Base-by-base conservation (phyloP, 2,329 filamentous ascomycete genomes). In the Pyricularia pennisetigena region DNA sequence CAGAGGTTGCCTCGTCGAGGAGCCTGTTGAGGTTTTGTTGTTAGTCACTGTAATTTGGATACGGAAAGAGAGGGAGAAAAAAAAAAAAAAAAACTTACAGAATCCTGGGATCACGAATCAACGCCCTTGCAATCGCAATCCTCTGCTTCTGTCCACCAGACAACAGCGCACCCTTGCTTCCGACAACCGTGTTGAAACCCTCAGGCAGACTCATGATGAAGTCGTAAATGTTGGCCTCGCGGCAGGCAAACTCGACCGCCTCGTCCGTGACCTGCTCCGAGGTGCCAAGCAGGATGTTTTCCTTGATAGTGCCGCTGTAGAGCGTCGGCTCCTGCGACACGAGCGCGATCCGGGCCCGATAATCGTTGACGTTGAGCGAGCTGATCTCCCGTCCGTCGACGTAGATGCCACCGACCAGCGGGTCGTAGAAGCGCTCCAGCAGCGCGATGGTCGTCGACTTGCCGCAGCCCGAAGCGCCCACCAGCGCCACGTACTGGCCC, bases 321-420 rank as follows among this genome's bases (percentile, higher is more conserved):
- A 98, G 80, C 0, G 94, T 97, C 0, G 94, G 94, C 76, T 98
- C 95, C 76, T 98, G 95, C 41, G 90, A 93, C 16, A 99, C 94
- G 10, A 99, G 88, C 0, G 94, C 90, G 71, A 98, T 86, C 76
- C 89, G 87, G 23, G 85, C 88, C 67, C 95, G 90, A 80, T 97
- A 97, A 68, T 94, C 88, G 78, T 92, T 93, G 74, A 97, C 83
- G 74, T 97, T 94, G 65, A 97, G 82, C 12, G 83, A 84, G 69
- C 88, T 90, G 73, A 98, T 92, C 70, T 97, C 92, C 71, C 89
- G 87, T 68, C 89, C 92, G 74, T 98, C 94, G 23, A 98, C 83
- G 69, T 88, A 92, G 41, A 99, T 84, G 16, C 88, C 88, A 14
- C 95, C 95, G 0, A 87, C 84, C 0, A 95, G 83, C 0, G 94